A percentile compares a stretch with the other conserved stretches of the same genome.
These are phyloP conservation scores for Artemisia argyi DNA, from an alignment of 129 eudicot genomes.

Conservation along the genomic window DNA sequence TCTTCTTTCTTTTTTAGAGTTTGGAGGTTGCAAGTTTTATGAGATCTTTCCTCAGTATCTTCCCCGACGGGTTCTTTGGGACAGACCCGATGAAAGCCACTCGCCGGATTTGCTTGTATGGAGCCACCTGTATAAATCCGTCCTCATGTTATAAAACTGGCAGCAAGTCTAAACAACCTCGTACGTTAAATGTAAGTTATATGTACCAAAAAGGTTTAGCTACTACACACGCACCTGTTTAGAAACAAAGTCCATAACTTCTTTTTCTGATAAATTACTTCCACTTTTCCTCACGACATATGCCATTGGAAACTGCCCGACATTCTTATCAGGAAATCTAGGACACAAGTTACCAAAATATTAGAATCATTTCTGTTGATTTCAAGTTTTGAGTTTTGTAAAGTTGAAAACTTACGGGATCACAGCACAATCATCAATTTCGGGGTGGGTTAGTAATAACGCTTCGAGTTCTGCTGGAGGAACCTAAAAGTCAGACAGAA, in stretches of 20 bases:
- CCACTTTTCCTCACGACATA: constrained; percentile 80
- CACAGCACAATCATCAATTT: constrained; percentile 87
- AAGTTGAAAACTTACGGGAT: constrained; percentile 70
- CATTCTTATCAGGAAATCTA: constrained; percentile 89
- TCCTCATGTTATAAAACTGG: neutral
- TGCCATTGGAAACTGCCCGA: constrained; percentile 97
- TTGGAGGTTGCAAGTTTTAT: constrained; percentile 74
- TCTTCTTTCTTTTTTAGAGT: constrained; percentile 21
- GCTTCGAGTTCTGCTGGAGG: constrained; percentile 99
- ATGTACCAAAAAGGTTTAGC: neutral
- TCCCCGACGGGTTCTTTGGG: constrained; percentile 97
- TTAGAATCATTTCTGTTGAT: neutral
- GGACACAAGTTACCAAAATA: neutral
- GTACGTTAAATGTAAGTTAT: neutral
- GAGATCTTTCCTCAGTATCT: constrained; percentile 87
- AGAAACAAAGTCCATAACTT: constrained; percentile 75
- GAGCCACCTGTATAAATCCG: constrained; percentile 70
- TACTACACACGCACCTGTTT: constrained; percentile 52
- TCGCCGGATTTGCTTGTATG: constrained; percentile 79
- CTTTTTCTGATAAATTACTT: constrained; percentile 51
- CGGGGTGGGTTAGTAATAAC: constrained; percentile 80
- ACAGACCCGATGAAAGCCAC: constrained; percentile 79
- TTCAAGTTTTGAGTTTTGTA: neutral
- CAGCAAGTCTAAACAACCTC: neutral
- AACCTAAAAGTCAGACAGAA: constrained; percentile 42